These are phyloP conservation scores for Schoenoplectus tabernaemontani DNA, from an alignment of 202 grass and related monocot genomes.

Conservation along the genomic window DNA sequence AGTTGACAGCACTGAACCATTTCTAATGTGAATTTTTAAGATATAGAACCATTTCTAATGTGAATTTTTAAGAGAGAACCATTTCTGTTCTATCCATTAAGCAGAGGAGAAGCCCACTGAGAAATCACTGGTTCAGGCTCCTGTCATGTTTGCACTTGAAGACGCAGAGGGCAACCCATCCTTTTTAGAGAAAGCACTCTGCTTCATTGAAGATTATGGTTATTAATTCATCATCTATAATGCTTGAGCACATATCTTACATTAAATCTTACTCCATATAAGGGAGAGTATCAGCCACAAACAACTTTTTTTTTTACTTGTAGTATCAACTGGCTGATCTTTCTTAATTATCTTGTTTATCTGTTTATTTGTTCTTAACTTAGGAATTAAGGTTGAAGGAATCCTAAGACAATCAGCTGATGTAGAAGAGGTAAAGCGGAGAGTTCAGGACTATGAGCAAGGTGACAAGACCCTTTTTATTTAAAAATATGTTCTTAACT, in stretches of 20 bases:
- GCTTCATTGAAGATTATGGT: conserved; percentile 91
- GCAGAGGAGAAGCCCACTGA: conserved; percentile 37
- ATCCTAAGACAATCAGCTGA: conserved; percentile 96
- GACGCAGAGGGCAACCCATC: conserved; percentile 74
- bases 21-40: too few species aligned
- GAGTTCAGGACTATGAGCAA: conserved; percentile 87
- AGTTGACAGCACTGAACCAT: neutral
- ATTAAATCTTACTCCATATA: neutral
- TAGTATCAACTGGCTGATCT: neutral
- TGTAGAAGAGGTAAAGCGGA: conserved; percentile 96
- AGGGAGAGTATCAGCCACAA: neutral
- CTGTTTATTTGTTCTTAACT: conserved; percentile 24
- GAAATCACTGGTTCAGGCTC: conserved; percentile 46
- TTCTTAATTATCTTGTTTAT: neutral
- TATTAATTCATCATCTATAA: conserved; percentile 36
- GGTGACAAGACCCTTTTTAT: conserved; percentile 32
- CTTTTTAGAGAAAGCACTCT: conserved; percentile 93
- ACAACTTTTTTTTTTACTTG: neutral
- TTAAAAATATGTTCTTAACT: neutral
- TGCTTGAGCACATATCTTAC: neutral
- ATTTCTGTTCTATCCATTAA: conserved; percentile 25
- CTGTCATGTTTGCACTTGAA: conserved; percentile 67
- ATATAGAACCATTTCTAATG: conserved; percentile 23
- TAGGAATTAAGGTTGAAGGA: conserved; percentile 95
- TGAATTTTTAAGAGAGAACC: conserved; percentile 7